phyloP scores from a whole-genome alignment of 345 rosid species.

The Linum lewisii region DNA sequence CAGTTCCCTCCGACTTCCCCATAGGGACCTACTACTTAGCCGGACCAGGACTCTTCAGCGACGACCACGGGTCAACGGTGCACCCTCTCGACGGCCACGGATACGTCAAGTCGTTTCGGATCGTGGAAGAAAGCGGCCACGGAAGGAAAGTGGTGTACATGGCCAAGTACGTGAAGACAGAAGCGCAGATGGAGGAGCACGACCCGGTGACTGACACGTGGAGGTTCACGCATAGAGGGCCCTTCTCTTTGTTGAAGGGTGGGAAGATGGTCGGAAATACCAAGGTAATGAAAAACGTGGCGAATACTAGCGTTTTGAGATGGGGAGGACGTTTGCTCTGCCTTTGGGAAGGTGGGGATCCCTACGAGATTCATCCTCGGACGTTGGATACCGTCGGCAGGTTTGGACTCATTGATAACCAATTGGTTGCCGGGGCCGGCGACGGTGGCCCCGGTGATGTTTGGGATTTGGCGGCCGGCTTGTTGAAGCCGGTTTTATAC shows the following conservation, averaged over 20 bases:
- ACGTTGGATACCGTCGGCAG: constrained; percentile 64
- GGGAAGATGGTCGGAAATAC: constrained; percentile 65
- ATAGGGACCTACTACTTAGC: constrained; percentile 73
- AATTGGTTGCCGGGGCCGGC: constrained; percentile 12
- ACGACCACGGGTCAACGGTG: constrained; percentile 85
- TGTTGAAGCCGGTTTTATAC: constrained; percentile 59
- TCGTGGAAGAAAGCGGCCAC: constrained; percentile 46
- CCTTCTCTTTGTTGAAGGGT: constrained; percentile 70
- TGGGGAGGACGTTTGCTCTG: constrained; percentile 76
- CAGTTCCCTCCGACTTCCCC: constrained; percentile 61
- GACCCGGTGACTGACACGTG: constrained; percentile 60
- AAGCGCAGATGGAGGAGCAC: constrained; percentile 76
- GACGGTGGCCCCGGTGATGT: constrained; percentile 8
- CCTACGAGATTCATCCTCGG: constrained; percentile 64
- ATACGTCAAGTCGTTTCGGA: constrained; percentile 59
- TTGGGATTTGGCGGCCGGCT: constrained; percentile 51
- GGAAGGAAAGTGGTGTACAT: constrained; percentile 34
- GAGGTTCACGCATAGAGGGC: constrained; percentile 74
- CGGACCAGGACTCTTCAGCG: constrained; percentile 79
- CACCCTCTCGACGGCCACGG: constrained; percentile 94
- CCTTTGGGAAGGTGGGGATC: constrained; percentile 93
- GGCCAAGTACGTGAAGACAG: constrained; percentile 78
- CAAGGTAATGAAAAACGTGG: constrained; percentile 93
- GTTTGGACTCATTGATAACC: constrained; percentile 33
- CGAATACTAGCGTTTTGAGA: constrained; percentile 70